Conservation (phyloP, 2,329 filamentous ascomycete genomes). For the Fusarium drepaniforme region DNA sequence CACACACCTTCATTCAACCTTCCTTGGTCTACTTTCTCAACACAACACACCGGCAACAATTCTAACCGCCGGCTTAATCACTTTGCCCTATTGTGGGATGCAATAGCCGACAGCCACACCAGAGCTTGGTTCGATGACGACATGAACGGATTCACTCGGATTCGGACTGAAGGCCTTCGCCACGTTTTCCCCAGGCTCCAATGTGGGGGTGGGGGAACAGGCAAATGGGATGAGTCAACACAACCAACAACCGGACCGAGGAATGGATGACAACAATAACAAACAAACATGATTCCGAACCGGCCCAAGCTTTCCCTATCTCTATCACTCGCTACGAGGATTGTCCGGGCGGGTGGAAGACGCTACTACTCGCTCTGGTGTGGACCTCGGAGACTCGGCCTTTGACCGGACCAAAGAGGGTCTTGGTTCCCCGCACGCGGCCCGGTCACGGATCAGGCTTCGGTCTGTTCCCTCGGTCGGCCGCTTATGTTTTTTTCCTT, state of each 20-base stretch:
- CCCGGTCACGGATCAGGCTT: slow-evolving; percentile 22
- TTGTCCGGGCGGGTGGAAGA: slow-evolving; percentile 34
- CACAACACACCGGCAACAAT: slow-evolving; percentile 14
- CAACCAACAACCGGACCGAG: slow-evolving; percentile 3
- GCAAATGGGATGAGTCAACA: slow-evolving; percentile 31
- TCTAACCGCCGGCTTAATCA: slow-evolving; percentile 28
- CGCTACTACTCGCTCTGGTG: slow-evolving; percentile 5
- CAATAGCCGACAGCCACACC: slow-evolving; percentile 22
- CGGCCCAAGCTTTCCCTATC: slow-evolving; percentile 21
- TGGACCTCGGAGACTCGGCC: slow-evolving; percentile 30
- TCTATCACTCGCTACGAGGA: background rate
- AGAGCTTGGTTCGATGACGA: slow-evolving; percentile 35
- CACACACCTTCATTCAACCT: slow-evolving; percentile 14
- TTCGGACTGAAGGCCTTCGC: slow-evolving; percentile 6
- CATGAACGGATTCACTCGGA: slow-evolving; percentile 22
- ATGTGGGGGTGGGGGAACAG: slow-evolving; percentile 24
- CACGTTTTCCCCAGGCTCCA: slow-evolving; percentile 21
- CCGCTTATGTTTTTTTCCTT: slow-evolving; percentile 8
- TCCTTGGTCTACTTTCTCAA: slow-evolving; percentile 20
- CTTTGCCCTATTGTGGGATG: background rate
- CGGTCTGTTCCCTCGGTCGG: slow-evolving; percentile 10
- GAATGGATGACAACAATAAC: slow-evolving; percentile 33
- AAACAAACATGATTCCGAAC: slow-evolving; percentile 32
- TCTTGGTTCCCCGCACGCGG: slow-evolving; percentile 27
- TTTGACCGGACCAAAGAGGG: slow-evolving; percentile 2